Conservation (phyloP, 345 rosid genomes). For the Carallia pectinifolia region DNA sequence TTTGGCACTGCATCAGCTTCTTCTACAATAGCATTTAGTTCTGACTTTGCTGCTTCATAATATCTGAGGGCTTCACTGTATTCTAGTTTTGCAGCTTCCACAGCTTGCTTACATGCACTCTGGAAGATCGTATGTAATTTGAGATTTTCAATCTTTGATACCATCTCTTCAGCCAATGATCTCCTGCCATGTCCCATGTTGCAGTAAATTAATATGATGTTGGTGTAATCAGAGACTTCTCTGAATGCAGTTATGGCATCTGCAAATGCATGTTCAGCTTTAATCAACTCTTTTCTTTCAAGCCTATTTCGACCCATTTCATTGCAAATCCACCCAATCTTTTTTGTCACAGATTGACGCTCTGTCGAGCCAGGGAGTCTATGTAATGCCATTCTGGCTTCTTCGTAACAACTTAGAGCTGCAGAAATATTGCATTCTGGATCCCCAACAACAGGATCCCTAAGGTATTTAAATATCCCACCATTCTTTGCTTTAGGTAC, state of each 20-base stretch:
- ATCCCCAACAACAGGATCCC: slow-evolving; percentile 44
- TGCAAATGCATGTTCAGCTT: slow-evolving; percentile 78
- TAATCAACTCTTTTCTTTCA: slow-evolving; percentile 55
- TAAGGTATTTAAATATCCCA: slow-evolving; percentile 78
- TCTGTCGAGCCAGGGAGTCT: slow-evolving; percentile 55
- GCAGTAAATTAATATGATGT: slow-evolving; percentile 71
- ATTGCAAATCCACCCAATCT: slow-evolving; percentile 91
- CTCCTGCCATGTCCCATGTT: slow-evolving; percentile 94
- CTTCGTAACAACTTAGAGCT: slow-evolving; percentile 71
- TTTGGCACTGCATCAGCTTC: slow-evolving; percentile 37
- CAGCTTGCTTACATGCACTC: slow-evolving; percentile 53
- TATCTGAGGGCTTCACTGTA: slow-evolving; percentile 69
- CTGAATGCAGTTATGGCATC: slow-evolving; percentile 77
- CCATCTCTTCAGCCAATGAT: slow-evolving; percentile 90
- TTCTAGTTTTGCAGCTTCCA: slow-evolving; percentile 64
- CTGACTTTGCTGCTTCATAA: slow-evolving; percentile 76
- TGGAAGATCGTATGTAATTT: slow-evolving; percentile 43
- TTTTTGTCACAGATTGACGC: slow-evolving; percentile 57
- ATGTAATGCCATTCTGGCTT: slow-evolving; percentile 64
- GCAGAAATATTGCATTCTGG: slow-evolving; percentile 62
- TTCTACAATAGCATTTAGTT: slow-evolving; percentile 44
- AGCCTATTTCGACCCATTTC: slow-evolving; percentile 87
- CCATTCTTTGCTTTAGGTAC: slow-evolving; percentile 44
- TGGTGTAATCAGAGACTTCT: slow-evolving; percentile 71
- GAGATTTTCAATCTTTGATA: slow-evolving; percentile 55